Evolutionary conservation across 1,139 yeast genomes (phyloP), one percentile per base, ranked within the genome.

Genomic region (Candida labiduridarum): DNA sequence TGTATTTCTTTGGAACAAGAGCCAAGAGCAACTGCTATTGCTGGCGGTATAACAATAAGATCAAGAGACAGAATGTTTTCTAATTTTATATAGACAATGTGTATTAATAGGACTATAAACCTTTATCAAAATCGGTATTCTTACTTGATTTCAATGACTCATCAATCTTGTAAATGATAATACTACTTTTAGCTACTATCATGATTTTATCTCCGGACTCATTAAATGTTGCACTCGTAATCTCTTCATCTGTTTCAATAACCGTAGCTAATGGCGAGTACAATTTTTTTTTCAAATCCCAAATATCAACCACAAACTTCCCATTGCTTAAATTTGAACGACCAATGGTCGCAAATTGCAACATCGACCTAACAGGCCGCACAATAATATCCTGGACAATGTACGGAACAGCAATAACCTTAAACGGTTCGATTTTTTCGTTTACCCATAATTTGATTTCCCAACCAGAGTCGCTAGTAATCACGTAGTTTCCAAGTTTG

Each of bases 1-100:
- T 85, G 92, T 47, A 71, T 91, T 46, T 69, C 74, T 19, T 66
- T 91, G 43, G 68, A 80, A 30, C 97, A 91, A 69, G 59, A 63
- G 2, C 56, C 50, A 7, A 27, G 49, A 5, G 48, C 48, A 8
- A 62, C 66, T 2, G 75, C 72, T 34, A 66, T 87, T 14, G 89
- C 84, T 53, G 86, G 85, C 2, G 82, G 79, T 36, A 85, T 91
- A 49, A 60, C 63, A 14, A 76, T 90, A 41, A 64, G 72, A 18
- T 72, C 84, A 5, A 85, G 79, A 59, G 77, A 77, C 46, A 69
- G 71, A 36, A 65, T 87, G 45, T 81, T 74, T 57, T 70, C 69
- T 49, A 72, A 65, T 39, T 80, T 77, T 59, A 53, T 71, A 57
- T 57, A 52, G 41, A 25, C 30, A 9, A n/a, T 36, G 27, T 25